Conservation (phyloP, 495 filamentous ascomycete genomes). For the Penicillium taxi region DNA sequence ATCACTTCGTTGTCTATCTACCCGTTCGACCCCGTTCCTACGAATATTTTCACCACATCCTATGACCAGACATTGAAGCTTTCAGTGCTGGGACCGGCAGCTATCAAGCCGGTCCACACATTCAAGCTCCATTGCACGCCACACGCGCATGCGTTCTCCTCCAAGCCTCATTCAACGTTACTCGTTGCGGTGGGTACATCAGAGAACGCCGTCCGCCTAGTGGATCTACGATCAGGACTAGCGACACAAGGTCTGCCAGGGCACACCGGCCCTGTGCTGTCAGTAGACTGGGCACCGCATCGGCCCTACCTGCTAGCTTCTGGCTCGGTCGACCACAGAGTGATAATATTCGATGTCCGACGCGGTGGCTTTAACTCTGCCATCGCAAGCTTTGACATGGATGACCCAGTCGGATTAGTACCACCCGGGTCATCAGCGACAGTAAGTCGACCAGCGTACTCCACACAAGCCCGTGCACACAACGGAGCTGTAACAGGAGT, state of each 20-base stretch:
- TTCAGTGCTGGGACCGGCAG: slow-evolving; percentile 54
- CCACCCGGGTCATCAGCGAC: slow-evolving; percentile 20
- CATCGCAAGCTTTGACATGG: slow-evolving; percentile 70
- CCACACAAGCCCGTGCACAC: slow-evolving; percentile 54
- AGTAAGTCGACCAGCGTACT: slow-evolving; percentile 38
- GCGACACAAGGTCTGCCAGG: slow-evolving; percentile 70
- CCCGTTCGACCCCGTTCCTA: slow-evolving; percentile 65
- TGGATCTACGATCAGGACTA: slow-evolving; percentile 73
- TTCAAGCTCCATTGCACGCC: slow-evolving; percentile 66
- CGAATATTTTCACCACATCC: slow-evolving; percentile 71
- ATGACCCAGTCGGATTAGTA: slow-evolving; percentile 60
- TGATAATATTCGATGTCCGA: slow-evolving; percentile 79
- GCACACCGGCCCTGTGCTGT: slow-evolving; percentile 62
- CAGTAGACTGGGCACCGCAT: slow-evolving; percentile 71
- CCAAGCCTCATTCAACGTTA: slow-evolving; percentile 57
- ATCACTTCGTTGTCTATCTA: slow-evolving; percentile 84
- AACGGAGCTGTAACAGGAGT: slow-evolving; percentile 72
- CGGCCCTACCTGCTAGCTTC: slow-evolving; percentile 72
- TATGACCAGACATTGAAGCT: slow-evolving; percentile 79
- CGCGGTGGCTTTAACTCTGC: slow-evolving; percentile 51
- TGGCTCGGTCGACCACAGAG: slow-evolving; percentile 66
- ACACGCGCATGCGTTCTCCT: slow-evolving; percentile 68
- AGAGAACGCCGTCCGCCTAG: slow-evolving; percentile 66
- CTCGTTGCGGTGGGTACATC: slow-evolving; percentile 80
- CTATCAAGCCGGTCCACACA: slow-evolving; percentile 45